Conservation (phyloP, 805 yeast species). For the Blastobotrys mokoenaii region DNA sequence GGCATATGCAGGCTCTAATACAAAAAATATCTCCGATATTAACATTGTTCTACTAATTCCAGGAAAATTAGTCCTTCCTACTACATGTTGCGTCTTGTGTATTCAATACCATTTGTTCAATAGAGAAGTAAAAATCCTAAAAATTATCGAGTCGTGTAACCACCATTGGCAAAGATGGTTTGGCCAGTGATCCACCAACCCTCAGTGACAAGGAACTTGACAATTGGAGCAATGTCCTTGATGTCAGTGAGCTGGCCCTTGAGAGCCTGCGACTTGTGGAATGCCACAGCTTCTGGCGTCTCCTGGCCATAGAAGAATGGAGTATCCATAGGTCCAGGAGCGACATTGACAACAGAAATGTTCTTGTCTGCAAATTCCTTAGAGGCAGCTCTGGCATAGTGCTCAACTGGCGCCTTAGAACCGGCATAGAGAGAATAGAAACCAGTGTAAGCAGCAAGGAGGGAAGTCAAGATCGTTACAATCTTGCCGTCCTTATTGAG, state of each 20-base stretch:
- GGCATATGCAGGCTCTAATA: too few species aligned
- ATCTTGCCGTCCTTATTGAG: constrained; percentile 47
- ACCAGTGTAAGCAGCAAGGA: constrained; percentile 57
- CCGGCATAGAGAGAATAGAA: constrained; percentile 64
- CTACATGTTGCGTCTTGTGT: background rate
- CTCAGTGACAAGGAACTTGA: constrained; percentile 51
- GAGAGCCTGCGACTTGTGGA: constrained; percentile 44
- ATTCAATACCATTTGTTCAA: background rate
- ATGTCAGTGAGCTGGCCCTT: constrained; percentile 47
- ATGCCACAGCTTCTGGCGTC: constrained; percentile 42
- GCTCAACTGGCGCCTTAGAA: constrained; percentile 67
- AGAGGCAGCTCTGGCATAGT: constrained; percentile 60
- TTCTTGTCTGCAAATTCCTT: constrained; percentile 65
- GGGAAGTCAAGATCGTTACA: constrained; percentile 51
- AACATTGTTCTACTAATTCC: too few species aligned
- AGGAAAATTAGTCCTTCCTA: background rate
- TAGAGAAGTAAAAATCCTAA: background rate
- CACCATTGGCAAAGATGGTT: constrained; percentile 56
- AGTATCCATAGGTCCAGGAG: constrained; percentile 69
- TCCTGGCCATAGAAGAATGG: constrained; percentile 64
- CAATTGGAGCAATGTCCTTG: constrained; percentile 55
- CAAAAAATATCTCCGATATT: too few species aligned
- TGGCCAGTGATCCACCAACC: constrained; percentile 69
- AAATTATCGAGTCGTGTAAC: constrained; percentile 50
- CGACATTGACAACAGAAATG: constrained; percentile 63